These are phyloP conservation scores for Gymnopus androsaceus DNA, from an alignment of 1,284 basidiomycete genomes.

Conservation along the genomic window DNA sequence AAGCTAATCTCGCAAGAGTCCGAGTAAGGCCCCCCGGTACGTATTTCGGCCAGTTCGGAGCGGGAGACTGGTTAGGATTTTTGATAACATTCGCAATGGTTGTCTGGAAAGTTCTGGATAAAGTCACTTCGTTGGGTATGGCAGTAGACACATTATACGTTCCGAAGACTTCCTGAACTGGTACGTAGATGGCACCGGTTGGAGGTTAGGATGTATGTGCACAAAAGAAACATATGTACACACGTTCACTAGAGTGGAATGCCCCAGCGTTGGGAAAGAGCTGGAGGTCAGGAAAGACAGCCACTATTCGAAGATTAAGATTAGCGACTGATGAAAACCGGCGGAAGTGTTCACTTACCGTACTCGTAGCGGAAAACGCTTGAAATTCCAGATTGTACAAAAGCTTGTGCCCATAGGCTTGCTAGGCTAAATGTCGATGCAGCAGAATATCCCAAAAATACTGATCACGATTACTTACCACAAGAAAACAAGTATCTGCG, in stretches of 20 bases:
- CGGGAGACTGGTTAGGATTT: constrained; percentile 19
- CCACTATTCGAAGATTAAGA: constrained; percentile 14
- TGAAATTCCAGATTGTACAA: constrained; percentile 16
- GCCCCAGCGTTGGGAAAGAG: no score
- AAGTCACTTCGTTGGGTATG: constrained; percentile 12
- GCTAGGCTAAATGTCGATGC: constrained; percentile 19
- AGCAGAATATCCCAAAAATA: neutral
- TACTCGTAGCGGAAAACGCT: constrained; percentile 21
- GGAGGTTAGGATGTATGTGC: constrained; percentile 16
- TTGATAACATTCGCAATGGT: constrained; percentile 21
- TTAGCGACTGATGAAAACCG: neutral
- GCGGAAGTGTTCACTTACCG: constrained; percentile 6
- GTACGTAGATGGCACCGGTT: no score
- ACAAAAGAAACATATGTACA: neutral
- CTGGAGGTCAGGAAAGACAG: constrained; percentile 22
- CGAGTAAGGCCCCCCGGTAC: neutral
- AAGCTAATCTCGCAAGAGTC: constrained; percentile 21
- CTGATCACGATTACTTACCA: constrained; percentile 12
- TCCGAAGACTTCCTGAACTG: no score
- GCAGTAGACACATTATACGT: constrained; percentile 19
- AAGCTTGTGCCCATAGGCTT: constrained; percentile 19
- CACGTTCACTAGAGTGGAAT: constrained; percentile 20
- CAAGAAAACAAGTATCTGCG: constrained; percentile 11
- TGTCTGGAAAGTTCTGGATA: constrained; percentile 23
- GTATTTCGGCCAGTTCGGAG: constrained; percentile 20